phyloP scores from a whole-genome alignment of 768 basidiomycete genomes.

The Russula virescens region DNA sequence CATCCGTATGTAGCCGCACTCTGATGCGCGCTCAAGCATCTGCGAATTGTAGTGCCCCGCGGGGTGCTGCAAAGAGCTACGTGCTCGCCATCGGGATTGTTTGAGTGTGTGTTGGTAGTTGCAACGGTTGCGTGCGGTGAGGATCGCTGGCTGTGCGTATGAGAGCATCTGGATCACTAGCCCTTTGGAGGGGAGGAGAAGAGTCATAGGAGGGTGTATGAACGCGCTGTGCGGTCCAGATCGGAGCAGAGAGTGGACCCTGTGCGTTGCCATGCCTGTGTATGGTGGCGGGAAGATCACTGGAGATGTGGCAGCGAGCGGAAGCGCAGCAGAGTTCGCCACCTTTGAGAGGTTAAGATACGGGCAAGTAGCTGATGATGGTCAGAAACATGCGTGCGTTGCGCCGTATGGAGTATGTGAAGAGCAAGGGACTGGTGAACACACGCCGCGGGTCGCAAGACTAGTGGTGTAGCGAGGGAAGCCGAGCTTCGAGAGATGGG shows the following conservation, averaged over 20 bases:
- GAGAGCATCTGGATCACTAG: constrained; percentile 1
- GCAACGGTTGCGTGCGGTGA: constrained; percentile 15
- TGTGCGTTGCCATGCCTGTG: background rate
- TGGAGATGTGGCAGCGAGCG: constrained; percentile 3
- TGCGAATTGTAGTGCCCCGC: constrained; percentile 10
- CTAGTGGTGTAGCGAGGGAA: constrained; percentile 21
- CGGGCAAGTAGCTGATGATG: constrained; percentile 8
- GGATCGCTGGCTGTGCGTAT: constrained; percentile 5
- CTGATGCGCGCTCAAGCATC: background rate
- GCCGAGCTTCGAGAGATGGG: constrained; percentile 13
- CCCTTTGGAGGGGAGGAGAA: background rate
- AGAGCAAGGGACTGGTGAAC: constrained; percentile 19
- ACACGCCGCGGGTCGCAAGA: constrained; percentile 14
- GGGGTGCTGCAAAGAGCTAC: constrained; percentile 22
- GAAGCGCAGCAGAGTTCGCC: constrained; percentile 13
- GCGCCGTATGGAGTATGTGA: constrained; percentile 13
- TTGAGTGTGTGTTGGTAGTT: constrained; percentile 7
- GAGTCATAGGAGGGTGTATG: constrained; percentile 1
- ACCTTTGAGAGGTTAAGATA: background rate
- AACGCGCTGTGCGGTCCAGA: background rate
- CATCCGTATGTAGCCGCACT: constrained; percentile 11
- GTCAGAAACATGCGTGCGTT: constrained; percentile 19
- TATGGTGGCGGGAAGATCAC: constrained; percentile 4
- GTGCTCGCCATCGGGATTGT: constrained; percentile 18
- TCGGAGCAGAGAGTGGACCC: constrained; percentile 19